Evolutionary conservation across 345 rosid genomes (phyloP).

Genomic region (Bruguiera parviflora): DNA sequence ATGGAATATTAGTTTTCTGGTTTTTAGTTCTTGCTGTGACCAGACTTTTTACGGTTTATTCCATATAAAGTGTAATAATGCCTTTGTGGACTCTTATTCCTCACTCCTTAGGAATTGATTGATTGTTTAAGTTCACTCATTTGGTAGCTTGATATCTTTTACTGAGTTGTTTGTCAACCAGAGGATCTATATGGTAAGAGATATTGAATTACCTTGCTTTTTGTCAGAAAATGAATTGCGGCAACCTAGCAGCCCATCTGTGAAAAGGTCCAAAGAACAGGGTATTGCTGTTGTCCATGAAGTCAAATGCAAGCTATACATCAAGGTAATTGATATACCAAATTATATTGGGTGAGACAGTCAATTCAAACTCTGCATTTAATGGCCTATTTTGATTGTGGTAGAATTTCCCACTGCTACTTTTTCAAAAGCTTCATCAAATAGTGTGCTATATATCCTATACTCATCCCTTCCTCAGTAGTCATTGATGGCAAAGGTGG

Average conservation of each 20-base stretch:
- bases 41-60: not conserved
- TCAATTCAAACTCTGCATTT: not conserved
- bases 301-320: conserved; percentile 94
- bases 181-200: not conserved
- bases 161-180: not conserved
- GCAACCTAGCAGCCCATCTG: conserved; percentile 90
- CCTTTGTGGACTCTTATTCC: not conserved
- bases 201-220: conserved; percentile 13
- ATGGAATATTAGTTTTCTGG: not conserved
- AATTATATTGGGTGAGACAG: conserved; percentile 4
- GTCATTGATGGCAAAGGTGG: too few species aligned
- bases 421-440: too few species aligned
- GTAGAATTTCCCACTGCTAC: not conserved
- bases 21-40: not conserved
- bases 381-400: not conserved
- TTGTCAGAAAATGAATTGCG: conserved; percentile 61
- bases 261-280: conserved; percentile 82
- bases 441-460: too few species aligned
- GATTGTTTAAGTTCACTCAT: not conserved
- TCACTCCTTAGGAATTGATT: not conserved
- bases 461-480: too few species aligned
- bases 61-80: too few species aligned
- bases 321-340: conserved; percentile 51
- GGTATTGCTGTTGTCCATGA: conserved; percentile 82
- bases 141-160: not conserved